Evolutionary conservation across 495 filamentous ascomycete genomes (phyloP).

Genomic region (Amphirosellinia nigrospora): DNA sequence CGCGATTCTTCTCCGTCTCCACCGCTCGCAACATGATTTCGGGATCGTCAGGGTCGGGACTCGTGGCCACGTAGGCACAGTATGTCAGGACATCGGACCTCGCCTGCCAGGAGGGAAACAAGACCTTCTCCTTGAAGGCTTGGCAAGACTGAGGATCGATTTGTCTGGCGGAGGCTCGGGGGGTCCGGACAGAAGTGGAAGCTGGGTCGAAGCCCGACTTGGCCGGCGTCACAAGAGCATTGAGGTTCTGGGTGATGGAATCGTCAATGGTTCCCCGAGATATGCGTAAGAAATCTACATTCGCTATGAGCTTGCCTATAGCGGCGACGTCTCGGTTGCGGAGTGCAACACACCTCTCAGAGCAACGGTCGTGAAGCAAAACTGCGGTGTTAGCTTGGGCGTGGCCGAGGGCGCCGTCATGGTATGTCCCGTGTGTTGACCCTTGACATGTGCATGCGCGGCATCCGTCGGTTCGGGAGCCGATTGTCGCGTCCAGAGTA

Average conservation of each 20-base stretch:
- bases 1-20: conserved; percentile 72
- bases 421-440: conserved; percentile 35
- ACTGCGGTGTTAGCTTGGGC: conserved; percentile 79
- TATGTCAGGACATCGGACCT: conserved; percentile 87
- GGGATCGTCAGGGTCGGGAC: conserved; percentile 87
- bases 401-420: conserved; percentile 69
- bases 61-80: conserved; percentile 86
- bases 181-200: conserved; percentile 64
- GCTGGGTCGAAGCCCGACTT: conserved; percentile 76
- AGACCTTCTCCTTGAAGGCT: conserved; percentile 74
- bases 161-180: conserved; percentile 58
- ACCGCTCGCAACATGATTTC: conserved; percentile 71
- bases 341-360: conserved; percentile 70
- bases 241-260: conserved; percentile 90
- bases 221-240: conserved; percentile 83
- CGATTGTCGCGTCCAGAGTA: conserved; percentile 54
- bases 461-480: conserved; percentile 47
- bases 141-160: conserved; percentile 68
- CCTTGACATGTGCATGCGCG: conserved; percentile 31
- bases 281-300: conserved; percentile 88
- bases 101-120: conserved; percentile 89
- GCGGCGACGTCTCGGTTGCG: background rate
- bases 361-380: conserved; percentile 88
- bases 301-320: conserved; percentile 14
- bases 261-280: conserved; percentile 90